Evolutionary conservation across 768 basidiomycete genomes (phyloP).

Genomic region (Xerocomellus dryophilus): DNA sequence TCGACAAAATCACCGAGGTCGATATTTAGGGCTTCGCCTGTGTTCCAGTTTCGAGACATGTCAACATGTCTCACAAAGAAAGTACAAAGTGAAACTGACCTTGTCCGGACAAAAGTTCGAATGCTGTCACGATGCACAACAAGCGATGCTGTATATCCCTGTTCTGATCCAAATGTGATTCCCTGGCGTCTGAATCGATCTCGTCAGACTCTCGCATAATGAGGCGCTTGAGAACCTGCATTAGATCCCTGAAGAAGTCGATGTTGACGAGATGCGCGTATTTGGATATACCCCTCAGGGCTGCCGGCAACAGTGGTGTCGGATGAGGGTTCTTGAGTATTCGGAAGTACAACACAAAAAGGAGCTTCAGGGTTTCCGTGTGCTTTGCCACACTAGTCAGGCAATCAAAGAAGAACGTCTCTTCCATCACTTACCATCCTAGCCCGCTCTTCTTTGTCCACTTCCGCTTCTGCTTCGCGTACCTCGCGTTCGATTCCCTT

Average conservation of each 20-base stretch:
- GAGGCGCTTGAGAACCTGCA: constrained; percentile 79
- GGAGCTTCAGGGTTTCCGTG: constrained; percentile 95
- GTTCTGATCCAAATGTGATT: constrained; percentile 33
- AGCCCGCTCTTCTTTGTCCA: constrained; percentile 88
- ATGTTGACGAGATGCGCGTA: constrained; percentile 97
- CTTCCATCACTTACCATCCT: constrained; percentile 56
- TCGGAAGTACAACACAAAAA: constrained; percentile 96
- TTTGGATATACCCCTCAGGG: constrained; percentile 86
- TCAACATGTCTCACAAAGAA: constrained; percentile 8
- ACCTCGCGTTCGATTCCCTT: constrained; percentile 90
- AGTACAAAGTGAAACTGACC: constrained; percentile 43
- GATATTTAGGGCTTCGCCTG: constrained; percentile 96
- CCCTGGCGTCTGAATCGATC: constrained; percentile 38
- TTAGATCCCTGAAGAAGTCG: constrained; percentile 96
- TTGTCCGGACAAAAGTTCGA: constrained; percentile 94
- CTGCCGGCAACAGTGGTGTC: constrained; percentile 78
- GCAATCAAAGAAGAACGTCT: constrained; percentile 4
- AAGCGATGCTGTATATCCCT: constrained; percentile 57
- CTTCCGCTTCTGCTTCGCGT: constrained; percentile 89
- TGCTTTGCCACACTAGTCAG: constrained; percentile 53
- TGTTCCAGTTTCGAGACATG: background rate
- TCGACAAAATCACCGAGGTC: constrained; percentile 89
- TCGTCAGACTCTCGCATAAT: constrained; percentile 51
- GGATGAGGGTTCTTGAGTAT: constrained; percentile 84
- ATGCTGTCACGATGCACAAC: constrained; percentile 92